These are phyloP conservation scores for Lodderomyces beijingensis DNA, from an alignment of 1,139 yeast species.

Conservation along the genomic window DNA sequence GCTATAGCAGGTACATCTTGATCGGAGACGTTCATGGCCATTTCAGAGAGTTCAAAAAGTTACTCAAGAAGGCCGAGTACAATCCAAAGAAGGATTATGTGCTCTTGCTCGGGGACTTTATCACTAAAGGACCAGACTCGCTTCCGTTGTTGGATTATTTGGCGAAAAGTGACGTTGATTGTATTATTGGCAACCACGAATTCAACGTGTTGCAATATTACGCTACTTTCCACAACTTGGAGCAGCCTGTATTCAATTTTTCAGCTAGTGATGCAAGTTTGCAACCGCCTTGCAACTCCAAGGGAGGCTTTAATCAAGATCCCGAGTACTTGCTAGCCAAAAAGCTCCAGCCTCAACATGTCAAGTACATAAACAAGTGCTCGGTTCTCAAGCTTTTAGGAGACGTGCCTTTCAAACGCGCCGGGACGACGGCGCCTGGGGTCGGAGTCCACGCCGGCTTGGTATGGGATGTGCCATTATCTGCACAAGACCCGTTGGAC, in stretches of 20 bases:
- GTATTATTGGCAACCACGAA: constrained; percentile 90
- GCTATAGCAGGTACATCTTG: constrained; percentile 60
- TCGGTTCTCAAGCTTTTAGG: constrained; percentile 64
- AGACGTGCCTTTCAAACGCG: constrained; percentile 46
- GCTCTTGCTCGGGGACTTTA: constrained; percentile 79
- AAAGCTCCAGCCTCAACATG: constrained; percentile 55
- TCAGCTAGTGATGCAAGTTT: not conserved
- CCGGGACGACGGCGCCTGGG: constrained; percentile 28
- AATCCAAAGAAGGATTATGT: constrained; percentile 49
- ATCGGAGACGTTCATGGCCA: constrained; percentile 92
- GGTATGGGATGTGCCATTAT: constrained; percentile 54
- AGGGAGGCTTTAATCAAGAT: constrained; percentile 38
- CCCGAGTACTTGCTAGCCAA: constrained; percentile 61
- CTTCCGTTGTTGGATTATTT: constrained; percentile 64
- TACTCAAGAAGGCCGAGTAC: constrained; percentile 47
- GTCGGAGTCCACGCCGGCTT: constrained; percentile 80
- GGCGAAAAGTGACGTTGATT: constrained; percentile 54
- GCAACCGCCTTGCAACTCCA: not conserved
- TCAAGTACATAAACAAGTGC: constrained; percentile 54
- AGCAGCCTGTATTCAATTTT: constrained; percentile 19
- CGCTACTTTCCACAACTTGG: constrained; percentile 52
- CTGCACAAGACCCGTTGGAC: constrained; percentile 58
- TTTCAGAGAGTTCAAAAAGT: constrained; percentile 45
- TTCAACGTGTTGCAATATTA: constrained; percentile 58
- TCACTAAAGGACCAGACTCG: constrained; percentile 81